These are phyloP conservation scores for Didymella pinodella DNA, from an alignment of 2,329 filamentous ascomycete genomes.

Conservation along the genomic window DNA sequence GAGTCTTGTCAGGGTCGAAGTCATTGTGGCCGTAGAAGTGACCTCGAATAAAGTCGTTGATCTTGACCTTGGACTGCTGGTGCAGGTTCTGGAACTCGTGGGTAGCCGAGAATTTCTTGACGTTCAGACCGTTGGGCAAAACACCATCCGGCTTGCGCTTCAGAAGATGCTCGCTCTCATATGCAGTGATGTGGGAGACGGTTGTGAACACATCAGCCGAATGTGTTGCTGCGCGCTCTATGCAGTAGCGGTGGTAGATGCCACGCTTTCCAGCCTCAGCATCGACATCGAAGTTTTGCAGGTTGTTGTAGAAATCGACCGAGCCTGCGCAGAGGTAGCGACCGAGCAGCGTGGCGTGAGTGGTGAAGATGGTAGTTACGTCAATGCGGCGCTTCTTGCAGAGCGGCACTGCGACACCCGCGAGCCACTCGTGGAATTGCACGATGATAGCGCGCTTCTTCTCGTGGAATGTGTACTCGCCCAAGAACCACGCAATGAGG, in stretches of 20 bases:
- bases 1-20: slow-evolving; percentile 93
- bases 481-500: slow-evolving; percentile 95
- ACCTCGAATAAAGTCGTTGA: slow-evolving; percentile 95
- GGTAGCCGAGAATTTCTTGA: slow-evolving; percentile 97
- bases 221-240: slow-evolving; percentile 92
- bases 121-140: slow-evolving; percentile 93
- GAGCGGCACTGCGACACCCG: slow-evolving; percentile 89
- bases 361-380: slow-evolving; percentile 97
- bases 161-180: slow-evolving; percentile 95
- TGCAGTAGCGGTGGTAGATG: slow-evolving; percentile 98
- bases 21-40: slow-evolving; percentile 99
- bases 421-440: slow-evolving; percentile 98
- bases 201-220: slow-evolving; percentile 97
- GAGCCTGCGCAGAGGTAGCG: slow-evolving; percentile 97
- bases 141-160: slow-evolving; percentile 98
- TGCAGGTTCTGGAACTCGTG: slow-evolving; percentile 99
- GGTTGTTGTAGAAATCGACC: slow-evolving; percentile 99
- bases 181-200: slow-evolving; percentile 97
- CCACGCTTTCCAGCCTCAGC: slow-evolving; percentile 96
- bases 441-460: slow-evolving; percentile 91
- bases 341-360: slow-evolving; percentile 92
- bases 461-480: slow-evolving; percentile 96
- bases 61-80: slow-evolving; percentile 95
- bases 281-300: slow-evolving; percentile 96
- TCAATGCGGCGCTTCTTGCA: slow-evolving; percentile 95